Evolutionary conservation across 768 basidiomycete species (phyloP).

Genomic region (Ramaria sp.): DNA sequence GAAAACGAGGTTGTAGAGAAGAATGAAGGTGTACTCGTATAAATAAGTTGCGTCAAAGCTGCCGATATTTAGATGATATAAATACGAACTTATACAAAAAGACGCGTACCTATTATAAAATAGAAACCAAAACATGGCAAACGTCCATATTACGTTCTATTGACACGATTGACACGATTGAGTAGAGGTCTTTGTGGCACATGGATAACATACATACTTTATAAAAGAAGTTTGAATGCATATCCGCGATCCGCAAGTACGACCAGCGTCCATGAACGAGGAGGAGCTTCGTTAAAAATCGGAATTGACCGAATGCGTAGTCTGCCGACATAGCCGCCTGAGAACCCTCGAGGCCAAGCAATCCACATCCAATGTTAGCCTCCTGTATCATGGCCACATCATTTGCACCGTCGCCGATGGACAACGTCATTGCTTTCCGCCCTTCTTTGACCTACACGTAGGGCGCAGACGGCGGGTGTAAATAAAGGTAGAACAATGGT

Average conservation of each 20-base stretch:
- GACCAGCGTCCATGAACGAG: conserved; percentile 97
- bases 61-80: conserved; percentile 12
- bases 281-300: conserved; percentile 82
- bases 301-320: conserved; percentile 92
- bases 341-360: conserved; percentile 90
- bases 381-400: conserved; percentile 99
- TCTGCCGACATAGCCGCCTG: conserved; percentile 99
- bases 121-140: conserved; percentile 90
- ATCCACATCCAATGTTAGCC: conserved; percentile 93
- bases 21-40: conserved; percentile 89
- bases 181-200: conserved; percentile 6
- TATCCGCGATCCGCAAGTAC: conserved; percentile 90
- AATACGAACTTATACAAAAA: conserved; percentile 1
- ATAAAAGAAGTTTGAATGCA: conserved; percentile 98
- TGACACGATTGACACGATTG: conserved; percentile 2
- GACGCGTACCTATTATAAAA: conserved; percentile 67
- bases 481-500: background rate
- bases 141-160: conserved; percentile 87
- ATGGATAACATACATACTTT: conserved; percentile 44
- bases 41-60: conserved; percentile 93
- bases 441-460: conserved; percentile 82
- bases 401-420: conserved; percentile 96
- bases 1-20: conserved; percentile 86
- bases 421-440: conserved; percentile 88
- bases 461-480: background rate